Conservation (phyloP, 2,329 filamentous ascomycete genomes). For the Cercospora zeae-maydis region DNA sequence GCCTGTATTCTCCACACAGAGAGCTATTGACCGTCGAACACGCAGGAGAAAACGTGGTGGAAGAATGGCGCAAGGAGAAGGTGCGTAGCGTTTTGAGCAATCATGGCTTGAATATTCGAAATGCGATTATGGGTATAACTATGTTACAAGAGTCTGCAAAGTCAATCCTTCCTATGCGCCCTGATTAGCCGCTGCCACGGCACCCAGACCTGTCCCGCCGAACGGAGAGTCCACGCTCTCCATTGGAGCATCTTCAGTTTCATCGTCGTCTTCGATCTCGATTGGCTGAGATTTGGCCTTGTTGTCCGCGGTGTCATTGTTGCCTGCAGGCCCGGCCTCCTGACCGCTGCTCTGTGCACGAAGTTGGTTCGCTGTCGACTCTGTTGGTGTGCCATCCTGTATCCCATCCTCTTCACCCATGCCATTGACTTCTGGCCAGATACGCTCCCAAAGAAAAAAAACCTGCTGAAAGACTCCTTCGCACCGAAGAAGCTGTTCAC, state of each 20-base stretch:
- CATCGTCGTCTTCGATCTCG: conserved; percentile 23
- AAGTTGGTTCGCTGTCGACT: conserved; percentile 2
- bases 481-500: conserved; percentile 47
- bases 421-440: conserved; percentile 50
- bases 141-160: background rate
- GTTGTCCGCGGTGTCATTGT: conserved; percentile 11
- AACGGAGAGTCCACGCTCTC: conserved; percentile 18
- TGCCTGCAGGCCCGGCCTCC: conserved; percentile 14
- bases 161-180: background rate
- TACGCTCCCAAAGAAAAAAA: conserved; percentile 47
- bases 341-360: conserved; percentile 11
- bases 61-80: no score
- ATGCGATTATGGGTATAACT: background rate
- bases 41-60: background rate
- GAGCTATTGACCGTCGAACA: background rate
- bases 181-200: conserved; percentile 24
- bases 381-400: conserved; percentile 12
- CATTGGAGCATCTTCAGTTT: conserved; percentile 10
- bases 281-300: conserved; percentile 15
- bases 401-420: conserved; percentile 47
- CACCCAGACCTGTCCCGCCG: conserved; percentile 24
- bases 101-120: background rate
- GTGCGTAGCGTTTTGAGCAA: no score
- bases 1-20: background rate
- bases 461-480: conserved; percentile 49